These are phyloP conservation scores for Rhodomyrtus psidioides DNA, from an alignment of 441 rosid species.

Conservation along the genomic window DNA sequence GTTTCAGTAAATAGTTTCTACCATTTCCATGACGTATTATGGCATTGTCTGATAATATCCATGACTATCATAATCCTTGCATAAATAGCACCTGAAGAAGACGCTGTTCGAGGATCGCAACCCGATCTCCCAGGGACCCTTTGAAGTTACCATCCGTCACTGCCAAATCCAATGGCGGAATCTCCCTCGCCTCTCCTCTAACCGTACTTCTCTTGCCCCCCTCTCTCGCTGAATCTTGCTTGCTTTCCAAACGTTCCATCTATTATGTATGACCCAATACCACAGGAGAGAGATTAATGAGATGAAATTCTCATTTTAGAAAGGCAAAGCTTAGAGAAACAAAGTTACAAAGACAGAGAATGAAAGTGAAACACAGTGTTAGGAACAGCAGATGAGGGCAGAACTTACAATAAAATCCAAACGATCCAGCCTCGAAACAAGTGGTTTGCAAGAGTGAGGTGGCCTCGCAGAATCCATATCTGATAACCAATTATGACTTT, in stretches of 20 bases:
- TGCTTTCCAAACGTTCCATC: conserved; percentile 10
- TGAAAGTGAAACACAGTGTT: neutral
- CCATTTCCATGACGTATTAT: neutral
- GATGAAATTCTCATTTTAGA: neutral
- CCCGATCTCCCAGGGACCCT: conserved; percentile 4
- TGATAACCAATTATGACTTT: neutral
- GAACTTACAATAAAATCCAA: conserved; percentile 6
- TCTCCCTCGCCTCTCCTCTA: neutral
- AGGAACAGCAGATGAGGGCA: neutral
- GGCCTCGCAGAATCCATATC: neutral
- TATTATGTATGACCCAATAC: neutral
- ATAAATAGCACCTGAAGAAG: conserved; percentile 3
- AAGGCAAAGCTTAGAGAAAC: neutral
- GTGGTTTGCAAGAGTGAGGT: neutral
- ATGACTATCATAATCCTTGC: neutral
- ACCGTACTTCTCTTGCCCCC: neutral
- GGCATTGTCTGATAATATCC: neutral
- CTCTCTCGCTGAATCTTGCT: neutral
- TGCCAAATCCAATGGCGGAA: neutral
- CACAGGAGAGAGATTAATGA: neutral
- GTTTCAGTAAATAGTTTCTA: neutral
- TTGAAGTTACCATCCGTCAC: neutral
- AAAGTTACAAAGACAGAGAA: neutral
- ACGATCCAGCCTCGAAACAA: conserved; percentile 5
- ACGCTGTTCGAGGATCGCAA: conserved; percentile 4